phyloP scores from a whole-genome alignment of 2,329 filamentous ascomycete species.

The Neofusicoccum parvum region DNA sequence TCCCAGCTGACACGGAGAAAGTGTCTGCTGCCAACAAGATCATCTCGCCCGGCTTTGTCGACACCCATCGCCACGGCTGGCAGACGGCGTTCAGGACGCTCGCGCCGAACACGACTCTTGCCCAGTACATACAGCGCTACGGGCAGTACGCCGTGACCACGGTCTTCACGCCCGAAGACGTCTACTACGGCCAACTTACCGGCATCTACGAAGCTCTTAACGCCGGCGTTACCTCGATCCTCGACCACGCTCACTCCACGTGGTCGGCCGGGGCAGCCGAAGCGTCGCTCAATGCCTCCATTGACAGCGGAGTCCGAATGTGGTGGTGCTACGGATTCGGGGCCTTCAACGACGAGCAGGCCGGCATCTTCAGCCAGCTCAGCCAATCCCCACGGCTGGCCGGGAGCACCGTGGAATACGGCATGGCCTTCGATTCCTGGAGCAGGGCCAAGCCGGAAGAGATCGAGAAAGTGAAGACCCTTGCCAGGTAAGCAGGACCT shows the following conservation, averaged over 20 bases:
- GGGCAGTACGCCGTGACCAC: constrained; percentile 1
- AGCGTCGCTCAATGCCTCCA: constrained; percentile 50
- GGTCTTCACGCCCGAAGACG: constrained; percentile 27
- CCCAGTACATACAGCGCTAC: constrained; percentile 21
- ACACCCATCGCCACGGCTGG: constrained; percentile 55
- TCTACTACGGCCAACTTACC: constrained; percentile 29
- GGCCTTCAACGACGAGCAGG: constrained; percentile 26
- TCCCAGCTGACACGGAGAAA: constrained; percentile 40
- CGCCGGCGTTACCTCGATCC: constrained; percentile 54
- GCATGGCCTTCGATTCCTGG: constrained; percentile 22
- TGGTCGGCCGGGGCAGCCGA: constrained; percentile 47
- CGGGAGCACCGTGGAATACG: constrained; percentile 18
- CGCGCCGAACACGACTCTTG: constrained; percentile 50
- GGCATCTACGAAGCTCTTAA: constrained; percentile 55
- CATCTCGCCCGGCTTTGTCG: constrained; percentile 58
- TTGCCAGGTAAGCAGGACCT: background rate
- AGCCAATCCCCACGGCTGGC: background rate
- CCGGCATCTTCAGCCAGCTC: constrained; percentile 10
- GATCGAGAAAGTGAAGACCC: background rate
- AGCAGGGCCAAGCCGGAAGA: constrained; percentile 20
- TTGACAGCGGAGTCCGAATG: constrained; percentile 51
- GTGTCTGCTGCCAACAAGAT: constrained; percentile 54
- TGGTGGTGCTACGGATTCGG: constrained; percentile 48
- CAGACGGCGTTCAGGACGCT: constrained; percentile 59
- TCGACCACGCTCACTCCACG: constrained; percentile 55